Percentiles rank a stretch among this genome's conserved stretches.
These are phyloP conservation scores for Trapa bicornis DNA, from an alignment of 345 rosid genomes.

Conservation along the genomic window DNA sequence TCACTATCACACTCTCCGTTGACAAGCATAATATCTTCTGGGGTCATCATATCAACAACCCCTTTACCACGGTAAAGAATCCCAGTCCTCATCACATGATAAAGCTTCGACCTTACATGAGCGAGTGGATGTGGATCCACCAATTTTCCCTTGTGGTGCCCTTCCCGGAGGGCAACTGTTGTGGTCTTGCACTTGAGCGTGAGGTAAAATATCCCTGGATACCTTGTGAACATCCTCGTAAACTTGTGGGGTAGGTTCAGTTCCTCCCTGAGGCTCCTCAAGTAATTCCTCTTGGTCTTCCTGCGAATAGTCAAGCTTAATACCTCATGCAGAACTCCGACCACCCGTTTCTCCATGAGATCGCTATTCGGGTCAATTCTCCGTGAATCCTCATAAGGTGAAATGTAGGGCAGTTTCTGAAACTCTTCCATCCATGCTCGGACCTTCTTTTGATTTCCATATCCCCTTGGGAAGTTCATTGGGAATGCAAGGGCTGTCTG, in stretches of 20 bases:
- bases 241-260: conserved; percentile 76
- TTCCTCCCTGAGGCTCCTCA: conserved; percentile 79
- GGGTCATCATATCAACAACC: conserved; percentile 30
- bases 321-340: conserved; percentile 83
- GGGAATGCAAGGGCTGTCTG: conserved; percentile 55
- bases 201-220: conserved; percentile 91
- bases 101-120: conserved; percentile 54
- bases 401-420: conserved; percentile 84
- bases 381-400: conserved; percentile 76
- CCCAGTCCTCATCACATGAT: conserved; percentile 87
- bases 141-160: conserved; percentile 61
- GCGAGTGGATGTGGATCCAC: conserved; percentile 78
- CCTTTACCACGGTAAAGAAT: conserved; percentile 71
- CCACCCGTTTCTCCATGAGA: conserved; percentile 94
- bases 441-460: conserved; percentile 89
- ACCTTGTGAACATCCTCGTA: conserved; percentile 76
- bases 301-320: conserved; percentile 83
- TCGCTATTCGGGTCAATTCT: conserved; percentile 68
- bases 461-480: conserved; percentile 88
- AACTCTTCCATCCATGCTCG: conserved; percentile 95
- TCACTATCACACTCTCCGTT: conserved; percentile 21
- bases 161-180: conserved; percentile 76
- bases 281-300: conserved; percentile 91
- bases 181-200: conserved; percentile 94
- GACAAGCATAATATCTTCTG: conserved; percentile 30